Evolutionary conservation across 352 stramenopile species (phyloP).

Genomic region (Phytophthora capsici): DNA sequence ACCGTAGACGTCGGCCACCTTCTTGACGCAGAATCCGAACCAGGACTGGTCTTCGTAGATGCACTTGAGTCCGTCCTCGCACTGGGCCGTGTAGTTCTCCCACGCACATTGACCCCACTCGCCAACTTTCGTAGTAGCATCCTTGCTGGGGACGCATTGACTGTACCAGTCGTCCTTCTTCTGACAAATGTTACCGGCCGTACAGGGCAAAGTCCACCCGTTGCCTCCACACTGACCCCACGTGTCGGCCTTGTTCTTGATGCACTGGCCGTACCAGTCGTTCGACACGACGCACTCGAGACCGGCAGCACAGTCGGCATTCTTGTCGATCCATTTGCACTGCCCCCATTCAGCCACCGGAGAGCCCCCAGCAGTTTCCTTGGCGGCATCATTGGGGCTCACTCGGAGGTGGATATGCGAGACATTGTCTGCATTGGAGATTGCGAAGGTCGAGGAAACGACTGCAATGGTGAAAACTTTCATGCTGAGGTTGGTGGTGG

Average conservation of each 20-base stretch:
- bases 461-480: neutral
- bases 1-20: conserved; percentile 20
- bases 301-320: conserved; percentile 11
- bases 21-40: conserved; percentile 28
- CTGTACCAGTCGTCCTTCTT: too few species aligned
- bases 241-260: too few species aligned
- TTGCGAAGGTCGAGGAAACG: neutral
- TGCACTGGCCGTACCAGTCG: too few species aligned
- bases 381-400: neutral
- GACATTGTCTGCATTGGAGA: neutral
- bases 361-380: too few species aligned
- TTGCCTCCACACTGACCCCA: too few species aligned
- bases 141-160: neutral
- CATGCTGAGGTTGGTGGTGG: neutral
- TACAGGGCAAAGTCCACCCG: too few species aligned
- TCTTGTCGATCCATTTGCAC: conserved; percentile 29
- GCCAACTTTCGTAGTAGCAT: conserved; percentile 15
- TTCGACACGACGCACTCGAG: conserved; percentile 13
- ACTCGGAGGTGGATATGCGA: conserved; percentile 13
- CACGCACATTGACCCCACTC: conserved; percentile 31
- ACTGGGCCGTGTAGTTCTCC: conserved; percentile 11
- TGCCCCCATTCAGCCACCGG: conserved; percentile 13
- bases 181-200: too few species aligned
- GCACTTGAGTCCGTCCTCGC: conserved; percentile 28
- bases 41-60: conserved; percentile 5